Evolutionary conservation across 371 early-diverging fungal genomes (phyloP).

Genomic region (Parasitella parasitica): DNA sequence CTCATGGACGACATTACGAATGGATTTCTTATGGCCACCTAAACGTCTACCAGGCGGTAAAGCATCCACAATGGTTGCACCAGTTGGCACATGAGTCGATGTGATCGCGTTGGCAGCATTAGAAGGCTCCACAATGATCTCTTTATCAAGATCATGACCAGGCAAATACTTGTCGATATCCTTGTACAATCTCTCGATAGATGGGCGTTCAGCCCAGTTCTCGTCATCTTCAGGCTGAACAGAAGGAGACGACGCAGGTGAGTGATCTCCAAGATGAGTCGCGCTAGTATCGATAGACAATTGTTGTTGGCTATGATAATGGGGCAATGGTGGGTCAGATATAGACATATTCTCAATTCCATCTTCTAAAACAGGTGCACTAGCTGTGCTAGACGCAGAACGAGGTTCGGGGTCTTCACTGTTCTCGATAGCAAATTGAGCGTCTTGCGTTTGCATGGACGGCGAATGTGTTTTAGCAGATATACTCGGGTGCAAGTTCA

Average conservation of each 20-base stretch:
- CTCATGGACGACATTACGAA: constrained; percentile 60
- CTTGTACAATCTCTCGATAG: constrained; percentile 69
- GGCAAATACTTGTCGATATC: constrained; percentile 80
- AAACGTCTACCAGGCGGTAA: constrained; percentile 28
- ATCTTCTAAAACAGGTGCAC: constrained; percentile 12
- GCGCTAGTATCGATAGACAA: constrained; percentile 12
- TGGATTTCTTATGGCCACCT: constrained; percentile 57
- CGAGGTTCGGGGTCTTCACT: background rate
- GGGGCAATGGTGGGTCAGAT: constrained; percentile 14
- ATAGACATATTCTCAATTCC: constrained; percentile 4
- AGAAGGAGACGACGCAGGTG: constrained; percentile 16
- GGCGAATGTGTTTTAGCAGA: constrained; percentile 14
- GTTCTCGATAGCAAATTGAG: background rate
- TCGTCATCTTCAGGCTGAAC: constrained; percentile 28
- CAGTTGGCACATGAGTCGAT: constrained; percentile 10
- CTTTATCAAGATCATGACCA: constrained; percentile 78
- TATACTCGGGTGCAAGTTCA: constrained; percentile 26
- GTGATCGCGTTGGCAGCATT: background rate
- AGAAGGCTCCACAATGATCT: constrained; percentile 62
- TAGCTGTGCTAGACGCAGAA: background rate
- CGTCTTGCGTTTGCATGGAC: constrained; percentile 4
- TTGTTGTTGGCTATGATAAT: background rate
- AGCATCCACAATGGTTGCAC: constrained; percentile 12
- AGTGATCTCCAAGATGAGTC: background rate
- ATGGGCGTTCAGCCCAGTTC: constrained; percentile 70